Evolutionary conservation across 495 filamentous ascomycete genomes (phyloP), one percentile per base, ranked within the genome.

Genomic region (Penicillium salamii): DNA sequence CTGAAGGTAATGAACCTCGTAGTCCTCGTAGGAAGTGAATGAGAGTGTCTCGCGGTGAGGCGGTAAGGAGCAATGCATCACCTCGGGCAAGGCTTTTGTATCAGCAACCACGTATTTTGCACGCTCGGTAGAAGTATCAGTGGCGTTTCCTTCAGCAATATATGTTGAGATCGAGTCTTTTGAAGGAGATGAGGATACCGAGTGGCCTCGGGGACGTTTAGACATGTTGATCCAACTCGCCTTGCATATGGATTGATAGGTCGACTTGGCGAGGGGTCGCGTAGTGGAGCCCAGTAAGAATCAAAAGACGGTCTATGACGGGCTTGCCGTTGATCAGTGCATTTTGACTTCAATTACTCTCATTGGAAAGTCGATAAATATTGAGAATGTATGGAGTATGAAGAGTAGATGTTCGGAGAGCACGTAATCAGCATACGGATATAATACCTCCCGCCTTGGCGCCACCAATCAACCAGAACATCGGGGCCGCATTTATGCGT

Each of bases 1-100:
- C 59, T 90, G 84, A 17, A 74, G 71, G 64, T 97, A 96, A 64
- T 98, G 93, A 23, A 85, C 67, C 54, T 97, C 92, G 59, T 91
- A 97, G 13, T 91, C 89, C 35, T 85, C 81, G 61, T 89, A 91
- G 0, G 87, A 82, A 13, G 73, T 46, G 58, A 98, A 97, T 1
- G 70, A 67, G 21, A 89, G 54, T 2, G 81, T 77, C 46, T 86
- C 79, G 50, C 74, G 72, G 64, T 96, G 91, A 3, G 87, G 87
- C 34, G 90, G 89, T 14, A 96, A 78, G 12, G 82, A 83, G 70
- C 91, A 96, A 64, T 70, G 79, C 84, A 91, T 90, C 17, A 78
- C 69, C 58, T 68, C 61, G 18, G 52, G 29, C 9, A 58, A 42
- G 9, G 60, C 48, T 8, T 46, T 51, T 2, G 58, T 46, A 12